phyloP scores from a whole-genome alignment of 305 asterid genomes.

The Fraxinus dipetala region DNA sequence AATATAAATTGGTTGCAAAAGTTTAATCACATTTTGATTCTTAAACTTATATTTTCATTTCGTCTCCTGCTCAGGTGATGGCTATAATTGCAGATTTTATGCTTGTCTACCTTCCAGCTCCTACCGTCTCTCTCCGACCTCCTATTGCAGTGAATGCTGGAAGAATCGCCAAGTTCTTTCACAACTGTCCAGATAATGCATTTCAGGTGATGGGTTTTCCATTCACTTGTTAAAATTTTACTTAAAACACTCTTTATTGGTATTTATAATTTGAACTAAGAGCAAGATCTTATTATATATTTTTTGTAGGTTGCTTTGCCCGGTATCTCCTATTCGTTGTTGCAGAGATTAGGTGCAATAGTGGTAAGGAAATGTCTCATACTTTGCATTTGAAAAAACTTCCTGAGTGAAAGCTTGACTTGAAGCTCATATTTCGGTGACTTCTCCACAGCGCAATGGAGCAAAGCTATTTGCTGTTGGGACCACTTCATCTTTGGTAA shows the following conservation, averaged over 20 bases:
- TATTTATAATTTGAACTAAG: constrained; percentile 8
- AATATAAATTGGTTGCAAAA: not conserved
- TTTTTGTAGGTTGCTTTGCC: constrained; percentile 64
- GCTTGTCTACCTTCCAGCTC: constrained; percentile 98
- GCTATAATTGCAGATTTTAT: constrained; percentile 93
- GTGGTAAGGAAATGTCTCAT: constrained; percentile 44
- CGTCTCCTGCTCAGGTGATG: constrained; percentile 57
- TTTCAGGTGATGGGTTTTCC: constrained; percentile 51
- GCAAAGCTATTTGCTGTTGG: constrained; percentile 86
- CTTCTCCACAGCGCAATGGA: constrained; percentile 66
- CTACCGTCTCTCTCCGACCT: constrained; percentile 79
- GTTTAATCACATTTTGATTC: not conserved
- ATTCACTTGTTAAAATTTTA: not conserved
- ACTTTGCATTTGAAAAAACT: not conserved
- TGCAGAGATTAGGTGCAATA: constrained; percentile 86
- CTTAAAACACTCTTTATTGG: not conserved
- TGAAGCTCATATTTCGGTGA: constrained; percentile 17
- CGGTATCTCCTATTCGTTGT: constrained; percentile 66
- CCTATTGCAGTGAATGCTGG: constrained; percentile 73
- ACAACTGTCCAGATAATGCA: constrained; percentile 81
- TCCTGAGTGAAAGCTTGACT: not conserved
- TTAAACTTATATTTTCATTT: constrained; percentile 3
- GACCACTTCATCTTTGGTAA: constrained; percentile 80
- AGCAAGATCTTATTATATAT: constrained; percentile 23
- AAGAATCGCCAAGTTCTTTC: constrained; percentile 62